phyloP scores from a whole-genome alignment of 495 filamentous ascomycete genomes.

The Aspergillus funiculosus region DNA sequence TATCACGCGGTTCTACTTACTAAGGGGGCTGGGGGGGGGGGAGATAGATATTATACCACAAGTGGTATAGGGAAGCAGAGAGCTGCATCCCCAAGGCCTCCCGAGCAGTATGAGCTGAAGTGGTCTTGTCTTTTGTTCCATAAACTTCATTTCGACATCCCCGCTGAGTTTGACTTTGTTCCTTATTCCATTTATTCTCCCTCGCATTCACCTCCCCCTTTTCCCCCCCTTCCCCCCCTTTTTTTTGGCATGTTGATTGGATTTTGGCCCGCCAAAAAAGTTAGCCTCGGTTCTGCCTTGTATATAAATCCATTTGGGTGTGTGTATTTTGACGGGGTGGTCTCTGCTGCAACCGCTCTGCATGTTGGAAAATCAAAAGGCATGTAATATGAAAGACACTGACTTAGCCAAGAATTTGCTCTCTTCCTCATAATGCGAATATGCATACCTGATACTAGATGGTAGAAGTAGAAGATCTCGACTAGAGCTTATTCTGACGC shows the following conservation, averaged over 20 bases:
- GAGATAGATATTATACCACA: neutral
- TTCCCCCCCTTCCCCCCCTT: neutral
- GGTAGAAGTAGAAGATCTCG: too few relatives aligned
- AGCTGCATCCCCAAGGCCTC: too few relatives aligned
- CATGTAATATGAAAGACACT: too few relatives aligned
- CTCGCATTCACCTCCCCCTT: neutral
- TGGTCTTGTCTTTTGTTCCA: too few relatives aligned
- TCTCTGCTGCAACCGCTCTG: slow-evolving; percentile 3
- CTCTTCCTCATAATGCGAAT: too few relatives aligned
- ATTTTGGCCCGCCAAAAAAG: slow-evolving; percentile 6
- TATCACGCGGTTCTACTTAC: neutral
- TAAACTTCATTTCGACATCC: too few relatives aligned
- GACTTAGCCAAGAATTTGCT: too few relatives aligned
- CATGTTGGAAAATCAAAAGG: slow-evolving; percentile 9
- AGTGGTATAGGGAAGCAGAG: neutral
- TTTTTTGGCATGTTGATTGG: slow-evolving; percentile 1
- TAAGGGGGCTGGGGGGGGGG: too few relatives aligned
- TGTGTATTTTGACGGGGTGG: neutral
- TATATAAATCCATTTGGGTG: slow-evolving; percentile 7
- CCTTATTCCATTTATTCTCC: neutral
- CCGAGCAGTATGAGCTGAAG: too few relatives aligned
- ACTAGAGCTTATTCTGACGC: too few relatives aligned
- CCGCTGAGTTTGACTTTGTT: too few relatives aligned
- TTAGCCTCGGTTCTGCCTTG: slow-evolving; percentile 7
- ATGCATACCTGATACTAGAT: too few relatives aligned